Conservation (phyloP, 257 asterid genomes). For the Perilla frutescens region DNA sequence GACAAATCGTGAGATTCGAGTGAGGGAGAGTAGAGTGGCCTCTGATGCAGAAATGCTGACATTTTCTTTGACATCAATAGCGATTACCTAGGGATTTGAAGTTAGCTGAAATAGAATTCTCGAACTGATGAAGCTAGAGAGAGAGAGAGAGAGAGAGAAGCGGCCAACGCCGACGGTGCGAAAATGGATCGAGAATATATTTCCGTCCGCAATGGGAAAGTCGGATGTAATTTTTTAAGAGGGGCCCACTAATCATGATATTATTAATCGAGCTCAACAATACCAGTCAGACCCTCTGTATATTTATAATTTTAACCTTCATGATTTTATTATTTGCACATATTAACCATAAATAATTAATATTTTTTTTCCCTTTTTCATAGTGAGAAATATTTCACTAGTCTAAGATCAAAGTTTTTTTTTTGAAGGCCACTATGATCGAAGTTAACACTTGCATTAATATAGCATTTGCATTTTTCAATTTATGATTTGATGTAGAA, state of each 20-base stretch:
- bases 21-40: slow-evolving; percentile 57
- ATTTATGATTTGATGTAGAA: too few species aligned
- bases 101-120: slow-evolving; percentile 17
- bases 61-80: slow-evolving; percentile 36
- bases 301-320: too few species aligned
- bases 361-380: too few species aligned
- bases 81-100: neutral
- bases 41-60: slow-evolving; percentile 71
- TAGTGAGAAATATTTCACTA: too few species aligned
- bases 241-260: slow-evolving; percentile 1
- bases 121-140: slow-evolving; percentile 6
- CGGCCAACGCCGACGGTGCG: slow-evolving; percentile 34
- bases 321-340: too few species aligned
- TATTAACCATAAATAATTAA: too few species aligned
- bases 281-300: too few species aligned
- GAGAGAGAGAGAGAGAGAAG: slow-evolving; percentile 25
- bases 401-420: too few species aligned
- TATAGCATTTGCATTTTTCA: too few species aligned
- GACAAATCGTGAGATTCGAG: slow-evolving; percentile 45
- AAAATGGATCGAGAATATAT: slow-evolving; percentile 16
- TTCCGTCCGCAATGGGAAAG: neutral
- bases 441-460: too few species aligned
- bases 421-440: too few species aligned
- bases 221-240: neutral
- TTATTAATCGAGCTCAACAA: too few species aligned